Base-by-base conservation (phyloP, 805 yeast species). In the Starmerella khaoyaiensis region DNA sequence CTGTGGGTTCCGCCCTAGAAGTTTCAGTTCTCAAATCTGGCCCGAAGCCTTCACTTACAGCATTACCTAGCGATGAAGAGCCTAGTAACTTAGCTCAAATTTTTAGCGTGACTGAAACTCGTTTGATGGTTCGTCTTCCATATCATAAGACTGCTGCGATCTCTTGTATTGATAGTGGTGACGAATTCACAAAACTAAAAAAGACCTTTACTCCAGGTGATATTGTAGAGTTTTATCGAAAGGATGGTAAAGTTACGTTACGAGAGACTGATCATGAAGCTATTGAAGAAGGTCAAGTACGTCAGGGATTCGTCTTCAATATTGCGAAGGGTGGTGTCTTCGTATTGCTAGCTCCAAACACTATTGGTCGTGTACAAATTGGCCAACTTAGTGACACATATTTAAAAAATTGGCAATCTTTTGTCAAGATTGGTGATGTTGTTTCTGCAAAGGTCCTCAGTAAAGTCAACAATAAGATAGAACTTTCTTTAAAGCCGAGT, bases 351-450 rank as follows among this genome's bases (percentile, higher is more conserved):
- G 83, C 90, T 28, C 69, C 79, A 45, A 62, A 67, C 1, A 63
- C 80, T 19, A 72, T 71, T 48, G 96, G 86, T 1, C 73, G 87
- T 51, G 90, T 82, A 20, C 76, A 82, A 52, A 74, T 83, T 34
- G 59, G 78, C 29, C 86, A 86, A 54, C 63, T 87, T 21, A 80
- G 93, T 9, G 97, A 87, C 51, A 65, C 78, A 1, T 81, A 63
- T 50, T 61, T 83, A 53, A 79, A 77, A 51, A 93, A 87, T 41
- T 87, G 97, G 97, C 81, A 81, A 63, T 74, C 74, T 45, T 70
- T 66, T 45, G 82, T 68, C 68, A 67, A 68, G 45, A 67, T 72
- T 20, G 74, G 79, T 56, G 93, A 86, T 60, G 62, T 69, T 11
- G 83, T 87, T 8, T 53, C 65, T 33, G 94, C 87, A 49, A 80